phyloP scores from a whole-genome alignment of 345 rosid genomes.

The Acer negundo region DNA sequence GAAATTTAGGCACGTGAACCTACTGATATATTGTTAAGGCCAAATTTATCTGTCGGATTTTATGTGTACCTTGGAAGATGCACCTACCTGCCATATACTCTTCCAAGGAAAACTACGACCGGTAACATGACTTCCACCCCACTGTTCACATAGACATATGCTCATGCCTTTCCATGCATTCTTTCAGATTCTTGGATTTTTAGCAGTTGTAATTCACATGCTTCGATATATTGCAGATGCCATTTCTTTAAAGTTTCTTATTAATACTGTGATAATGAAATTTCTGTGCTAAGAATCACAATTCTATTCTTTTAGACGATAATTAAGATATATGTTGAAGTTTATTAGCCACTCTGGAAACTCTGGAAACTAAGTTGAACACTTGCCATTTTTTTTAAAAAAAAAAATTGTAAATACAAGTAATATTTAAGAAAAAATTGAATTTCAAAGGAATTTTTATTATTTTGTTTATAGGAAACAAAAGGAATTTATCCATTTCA shows the following conservation, averaged over 20 bases:
- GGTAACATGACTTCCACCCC: neutral
- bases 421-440: neutral
- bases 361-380: neutral
- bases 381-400: too few relatives aligned
- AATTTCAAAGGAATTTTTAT: too few relatives aligned
- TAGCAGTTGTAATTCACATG: too few relatives aligned
- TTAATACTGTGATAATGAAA: neutral
- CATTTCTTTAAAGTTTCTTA: neutral
- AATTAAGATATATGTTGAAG: neutral
- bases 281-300: neutral
- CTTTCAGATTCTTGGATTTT: neutral
- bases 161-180: neutral
- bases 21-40: neutral
- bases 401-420: neutral
- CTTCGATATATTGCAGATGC: neutral
- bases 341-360: neutral
- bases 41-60: neutral
- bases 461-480: neutral
- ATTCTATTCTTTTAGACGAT: neutral
- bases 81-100: neutral
- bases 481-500: neutral
- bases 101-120: neutral
- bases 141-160: neutral
- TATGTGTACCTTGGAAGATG: neutral
- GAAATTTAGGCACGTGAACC: neutral